Evolutionary conservation across 441 rosid species (phyloP).

Genomic region (Gossypium trilobum): DNA sequence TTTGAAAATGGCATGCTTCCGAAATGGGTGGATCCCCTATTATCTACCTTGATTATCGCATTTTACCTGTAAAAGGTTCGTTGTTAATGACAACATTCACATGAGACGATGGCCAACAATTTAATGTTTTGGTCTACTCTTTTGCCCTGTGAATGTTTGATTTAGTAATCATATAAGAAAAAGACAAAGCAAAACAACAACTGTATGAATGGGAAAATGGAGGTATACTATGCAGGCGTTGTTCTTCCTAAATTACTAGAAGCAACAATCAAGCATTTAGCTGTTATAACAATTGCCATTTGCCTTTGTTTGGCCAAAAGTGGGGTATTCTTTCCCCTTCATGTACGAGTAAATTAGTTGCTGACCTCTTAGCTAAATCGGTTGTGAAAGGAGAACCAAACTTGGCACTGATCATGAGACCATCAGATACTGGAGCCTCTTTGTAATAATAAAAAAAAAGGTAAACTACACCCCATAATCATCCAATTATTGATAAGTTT

Average conservation of each 20-base stretch:
- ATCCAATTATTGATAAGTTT: too few relatives aligned
- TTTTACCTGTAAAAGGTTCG: background rate
- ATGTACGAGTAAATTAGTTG: background rate
- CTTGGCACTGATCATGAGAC: too few relatives aligned
- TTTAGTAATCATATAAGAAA: background rate
- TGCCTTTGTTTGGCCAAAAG: background rate
- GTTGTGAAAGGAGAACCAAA: too few relatives aligned
- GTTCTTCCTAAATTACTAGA: background rate
- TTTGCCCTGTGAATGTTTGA: background rate
- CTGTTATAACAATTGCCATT: background rate
- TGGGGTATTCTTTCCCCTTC: background rate
- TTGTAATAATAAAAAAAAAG: too few relatives aligned
- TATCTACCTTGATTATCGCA: background rate
- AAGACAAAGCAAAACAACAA: background rate
- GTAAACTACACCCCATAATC: too few relatives aligned
- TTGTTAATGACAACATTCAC: background rate
- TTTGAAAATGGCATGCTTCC: background rate
- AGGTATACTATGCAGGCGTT: background rate
- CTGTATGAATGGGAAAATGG: background rate
- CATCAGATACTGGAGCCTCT: too few relatives aligned
- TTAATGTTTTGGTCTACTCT: background rate
- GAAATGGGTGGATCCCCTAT: background rate
- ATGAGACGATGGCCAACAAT: background rate
- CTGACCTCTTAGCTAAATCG: too few relatives aligned
- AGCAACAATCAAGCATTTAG: background rate